Base-by-base conservation (phyloP, 1,139 yeast species). In the Blastobotrys serpentis region DNA sequence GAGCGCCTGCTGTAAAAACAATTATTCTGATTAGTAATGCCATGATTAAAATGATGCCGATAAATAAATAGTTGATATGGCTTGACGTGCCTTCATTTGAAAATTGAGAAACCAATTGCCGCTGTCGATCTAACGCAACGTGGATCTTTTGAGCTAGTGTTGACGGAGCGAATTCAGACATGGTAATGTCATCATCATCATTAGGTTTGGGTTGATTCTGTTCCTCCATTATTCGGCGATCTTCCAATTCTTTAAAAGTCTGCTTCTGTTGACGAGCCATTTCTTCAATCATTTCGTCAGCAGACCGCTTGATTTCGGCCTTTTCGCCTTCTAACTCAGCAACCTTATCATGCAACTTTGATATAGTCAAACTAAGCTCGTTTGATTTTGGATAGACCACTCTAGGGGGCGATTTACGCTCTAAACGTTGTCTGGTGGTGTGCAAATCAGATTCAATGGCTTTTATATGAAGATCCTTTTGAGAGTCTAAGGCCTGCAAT, bases 401-500 rank as follows among this genome's bases (percentile, higher is more conserved):
- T 17, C 40, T 23, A 6, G 40, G 40, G 8, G 40, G 40, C 11
- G 45, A 33, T 17, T 34, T 42, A 10, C 39, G 33, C 10, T 49
- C 43, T 19, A 51, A 42, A 26, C 51, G 45, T 17, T 46, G 43
- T 13, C 48, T 39, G 1, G 52, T 47, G 2, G 21, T 23, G 22
- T 46, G 46, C 23, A 54, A 21, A 16, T 53, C 47, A 8, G 44
- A 44, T 42, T 55, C 58, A 16, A 55, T 52, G 6, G 49, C 48
- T 25, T 46, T 51, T 3, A 54, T 48, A 21, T 50, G 50, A 25
- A 41, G 22, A 14, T 48, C 50, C 25, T 53, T 48, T 22, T 50
- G 39, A n/a, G 42, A 22, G 23, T 51, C 52, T n/a, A 36, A 29
- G 10, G 37, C 42, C 26, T 53, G 47, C 11, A 52, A 38, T 11